Conservation (phyloP, 1,139 yeast species). For the Pichiaceae sp. region DNA sequence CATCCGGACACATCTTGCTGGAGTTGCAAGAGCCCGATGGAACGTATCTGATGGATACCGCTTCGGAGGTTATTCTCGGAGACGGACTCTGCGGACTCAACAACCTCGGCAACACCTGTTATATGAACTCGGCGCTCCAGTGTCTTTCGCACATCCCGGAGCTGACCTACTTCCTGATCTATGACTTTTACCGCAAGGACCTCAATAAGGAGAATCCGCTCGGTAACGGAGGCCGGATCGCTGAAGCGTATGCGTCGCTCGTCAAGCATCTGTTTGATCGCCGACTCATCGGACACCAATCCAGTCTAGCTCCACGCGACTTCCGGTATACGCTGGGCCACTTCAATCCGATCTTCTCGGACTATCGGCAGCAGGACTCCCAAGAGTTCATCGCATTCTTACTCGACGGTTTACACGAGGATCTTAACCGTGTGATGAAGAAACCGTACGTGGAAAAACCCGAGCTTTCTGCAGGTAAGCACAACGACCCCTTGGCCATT, state of each 20-base stretch:
- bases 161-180: constrained; percentile 63
- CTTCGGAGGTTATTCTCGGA: constrained; percentile 20
- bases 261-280: constrained; percentile 49
- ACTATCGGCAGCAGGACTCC: constrained; percentile 90
- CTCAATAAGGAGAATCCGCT: constrained; percentile 72
- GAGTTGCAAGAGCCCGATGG: constrained; percentile 25
- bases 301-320: constrained; percentile 54
- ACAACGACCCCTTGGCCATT: constrained; percentile 50
- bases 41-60: constrained; percentile 16
- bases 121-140: constrained; percentile 94
- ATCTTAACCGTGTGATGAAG: constrained; percentile 68
- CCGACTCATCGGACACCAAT: constrained; percentile 17
- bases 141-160: constrained; percentile 87
- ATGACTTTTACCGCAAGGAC: constrained; percentile 55
- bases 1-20: constrained; percentile 11
- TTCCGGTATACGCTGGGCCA: constrained; percentile 77
- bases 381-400: constrained; percentile 90
- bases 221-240: constrained; percentile 79
- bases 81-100: constrained; percentile 57
- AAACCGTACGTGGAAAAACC: constrained; percentile 92
- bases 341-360: constrained; percentile 74
- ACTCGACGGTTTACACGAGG: constrained; percentile 90
- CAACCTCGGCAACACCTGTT: constrained; percentile 90
- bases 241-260: constrained; percentile 62
- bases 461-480: constrained; percentile 55